Evolutionary conservation across 148 eudicot genomes (phyloP).

Genomic region (Mesembryanthemum crystallinum): DNA sequence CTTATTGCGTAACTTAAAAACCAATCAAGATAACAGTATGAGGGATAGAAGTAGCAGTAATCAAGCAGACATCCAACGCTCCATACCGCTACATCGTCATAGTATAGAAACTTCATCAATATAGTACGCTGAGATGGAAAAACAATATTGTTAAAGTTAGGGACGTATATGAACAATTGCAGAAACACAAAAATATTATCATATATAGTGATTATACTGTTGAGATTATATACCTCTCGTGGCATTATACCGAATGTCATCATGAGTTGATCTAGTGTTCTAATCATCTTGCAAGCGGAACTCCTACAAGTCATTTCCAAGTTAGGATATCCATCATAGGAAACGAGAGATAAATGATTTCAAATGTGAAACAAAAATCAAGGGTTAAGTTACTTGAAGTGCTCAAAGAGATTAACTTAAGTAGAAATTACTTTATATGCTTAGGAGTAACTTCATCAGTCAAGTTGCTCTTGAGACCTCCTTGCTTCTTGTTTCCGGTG

Average conservation of each 20-base stretch:
- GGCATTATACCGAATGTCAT: constrained; percentile 96
- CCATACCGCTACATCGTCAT: constrained; percentile 89
- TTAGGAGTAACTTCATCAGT: constrained; percentile 73
- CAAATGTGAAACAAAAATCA: background rate
- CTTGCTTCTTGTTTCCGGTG: constrained; percentile 74
- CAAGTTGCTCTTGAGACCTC: constrained; percentile 69
- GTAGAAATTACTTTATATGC: constrained; percentile 69
- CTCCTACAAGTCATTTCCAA: background rate
- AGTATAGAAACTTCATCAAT: constrained; percentile 71
- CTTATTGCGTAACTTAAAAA: no score
- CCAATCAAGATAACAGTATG: no score
- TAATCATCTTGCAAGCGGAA: constrained; percentile 16
- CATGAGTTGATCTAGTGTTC: constrained; percentile 89
- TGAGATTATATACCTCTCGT: constrained; percentile 61
- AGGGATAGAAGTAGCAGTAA: no score
- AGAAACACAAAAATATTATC: background rate
- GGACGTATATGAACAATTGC: background rate
- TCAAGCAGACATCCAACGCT: background rate
- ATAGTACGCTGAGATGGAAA: constrained; percentile 74
- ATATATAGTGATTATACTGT: background rate
- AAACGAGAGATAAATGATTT: background rate
- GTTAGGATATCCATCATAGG: background rate
- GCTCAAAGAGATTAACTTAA: background rate
- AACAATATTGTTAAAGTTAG: no score
- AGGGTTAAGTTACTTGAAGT: constrained; percentile 49